phyloP scores from a whole-genome alignment of 2,329 filamentous ascomycete species.

The Hymenotorrendiella dingleyae region DNA sequence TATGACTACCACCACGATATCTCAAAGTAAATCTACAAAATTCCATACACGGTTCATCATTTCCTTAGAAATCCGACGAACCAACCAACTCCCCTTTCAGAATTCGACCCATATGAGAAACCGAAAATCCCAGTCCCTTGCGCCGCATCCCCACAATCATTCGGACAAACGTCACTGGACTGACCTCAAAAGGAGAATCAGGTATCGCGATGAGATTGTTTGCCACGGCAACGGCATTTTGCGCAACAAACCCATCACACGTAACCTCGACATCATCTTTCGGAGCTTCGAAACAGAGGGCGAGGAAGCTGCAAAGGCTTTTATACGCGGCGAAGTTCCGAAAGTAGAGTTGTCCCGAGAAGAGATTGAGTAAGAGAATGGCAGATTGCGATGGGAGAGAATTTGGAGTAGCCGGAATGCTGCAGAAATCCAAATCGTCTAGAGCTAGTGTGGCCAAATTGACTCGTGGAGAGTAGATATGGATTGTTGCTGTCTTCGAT shows the following conservation, averaged over 20 bases:
- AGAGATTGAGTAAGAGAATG: conserved; percentile 50
- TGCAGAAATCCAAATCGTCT: conserved; percentile 41
- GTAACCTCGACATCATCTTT: conserved; percentile 12
- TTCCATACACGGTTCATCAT: no score
- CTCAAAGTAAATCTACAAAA: no score
- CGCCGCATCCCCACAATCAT: conserved; percentile 1
- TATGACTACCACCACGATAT: no score
- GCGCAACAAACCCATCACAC: conserved; percentile 1
- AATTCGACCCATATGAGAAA: conserved; percentile 2
- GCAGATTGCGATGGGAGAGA: conserved; percentile 15
- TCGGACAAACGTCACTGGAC: conserved; percentile 1
- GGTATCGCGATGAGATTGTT: background rate
- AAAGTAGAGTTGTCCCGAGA: conserved; percentile 62
- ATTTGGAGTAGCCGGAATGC: conserved; percentile 25
- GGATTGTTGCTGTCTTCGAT: conserved; percentile 35
- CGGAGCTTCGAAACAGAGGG: conserved; percentile 34
- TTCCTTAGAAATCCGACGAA: no score
- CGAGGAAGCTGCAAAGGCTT: conserved; percentile 43
- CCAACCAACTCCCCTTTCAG: conserved; percentile 5
- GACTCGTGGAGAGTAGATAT: conserved; percentile 44
- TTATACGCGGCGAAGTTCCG: conserved; percentile 46
- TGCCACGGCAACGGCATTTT: background rate
- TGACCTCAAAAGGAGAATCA: background rate
- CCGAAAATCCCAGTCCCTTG: conserved; percentile 3
- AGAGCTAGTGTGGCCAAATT: conserved; percentile 34